Evolutionary conservation across 345 rosid genomes (phyloP).

Genomic region (Salix dunnii): DNA sequence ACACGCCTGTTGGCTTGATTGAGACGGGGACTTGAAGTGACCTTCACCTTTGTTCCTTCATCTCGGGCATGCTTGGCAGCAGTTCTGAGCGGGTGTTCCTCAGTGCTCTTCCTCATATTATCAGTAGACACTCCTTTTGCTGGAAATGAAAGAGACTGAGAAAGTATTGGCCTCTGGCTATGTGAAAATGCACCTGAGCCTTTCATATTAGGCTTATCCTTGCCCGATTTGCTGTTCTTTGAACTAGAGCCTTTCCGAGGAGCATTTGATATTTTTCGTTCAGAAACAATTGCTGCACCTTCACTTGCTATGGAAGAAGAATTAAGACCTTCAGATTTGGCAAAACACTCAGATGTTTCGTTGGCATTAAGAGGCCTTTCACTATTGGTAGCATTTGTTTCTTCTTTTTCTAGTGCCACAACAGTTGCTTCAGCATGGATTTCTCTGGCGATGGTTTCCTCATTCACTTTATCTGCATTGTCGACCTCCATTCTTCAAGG

Average conservation of each 20-base stretch:
- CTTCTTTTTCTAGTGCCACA: slow-evolving; percentile 34
- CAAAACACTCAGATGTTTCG: slow-evolving; percentile 28
- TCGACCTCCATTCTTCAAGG: slow-evolving; percentile 57
- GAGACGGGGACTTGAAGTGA: slow-evolving; percentile 20
- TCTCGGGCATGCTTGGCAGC: slow-evolving; percentile 36
- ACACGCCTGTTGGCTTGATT: slow-evolving; percentile 27
- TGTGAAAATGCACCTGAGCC: slow-evolving; percentile 35
- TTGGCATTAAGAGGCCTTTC: slow-evolving; percentile 16
- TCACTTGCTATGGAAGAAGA: slow-evolving; percentile 26
- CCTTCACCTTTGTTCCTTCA: slow-evolving; percentile 24
- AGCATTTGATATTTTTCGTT: slow-evolving; percentile 36
- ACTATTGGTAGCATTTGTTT: slow-evolving; percentile 22
- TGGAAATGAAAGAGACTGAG: slow-evolving; percentile 76
- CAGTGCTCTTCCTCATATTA: slow-evolving; percentile 54
- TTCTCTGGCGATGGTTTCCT: slow-evolving; percentile 31
- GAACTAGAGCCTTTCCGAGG: slow-evolving; percentile 20
- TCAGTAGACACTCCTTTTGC: slow-evolving; percentile 41
- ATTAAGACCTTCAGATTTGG: slow-evolving; percentile 27
- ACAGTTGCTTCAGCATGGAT: slow-evolving; percentile 28
- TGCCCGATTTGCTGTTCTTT: slow-evolving; percentile 43
- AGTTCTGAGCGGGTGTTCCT: slow-evolving; percentile 37
- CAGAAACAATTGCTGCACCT: slow-evolving; percentile 27
- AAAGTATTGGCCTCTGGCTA: slow-evolving; percentile 44
- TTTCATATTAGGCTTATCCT: slow-evolving; percentile 49
- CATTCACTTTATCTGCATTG: slow-evolving; percentile 33